Conservation (phyloP, 148 eudicot species). For the Amaranthus palmeri region DNA sequence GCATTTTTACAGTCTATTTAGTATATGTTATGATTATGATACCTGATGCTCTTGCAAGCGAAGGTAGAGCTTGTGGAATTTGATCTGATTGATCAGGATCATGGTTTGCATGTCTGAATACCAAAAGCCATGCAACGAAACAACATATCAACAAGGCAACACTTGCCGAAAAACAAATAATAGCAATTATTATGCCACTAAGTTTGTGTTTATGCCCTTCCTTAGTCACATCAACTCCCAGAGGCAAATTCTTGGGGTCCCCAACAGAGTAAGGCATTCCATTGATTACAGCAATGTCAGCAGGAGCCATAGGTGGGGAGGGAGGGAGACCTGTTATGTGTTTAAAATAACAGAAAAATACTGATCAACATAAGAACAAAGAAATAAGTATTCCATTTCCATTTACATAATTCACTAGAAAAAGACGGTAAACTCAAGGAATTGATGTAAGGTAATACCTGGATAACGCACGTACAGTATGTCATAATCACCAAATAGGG, state of each 20-base stretch:
- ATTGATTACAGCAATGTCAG: constrained; percentile 39
- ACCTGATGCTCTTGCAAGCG: constrained; percentile 80
- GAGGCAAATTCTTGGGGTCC: constrained; percentile 40
- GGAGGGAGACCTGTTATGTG: constrained; percentile 65
- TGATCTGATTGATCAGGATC: constrained; percentile 22
- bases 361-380: not conserved
- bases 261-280: constrained; percentile 52
- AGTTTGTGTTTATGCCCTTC: constrained; percentile 37
- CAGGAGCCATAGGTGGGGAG: constrained; percentile 72
- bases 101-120: constrained; percentile 32
- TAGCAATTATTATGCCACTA: constrained; percentile 52
- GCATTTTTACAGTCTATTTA: too few relatives aligned
- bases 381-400: not conserved
- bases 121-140: constrained; percentile 35
- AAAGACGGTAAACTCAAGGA: not conserved
- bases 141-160: constrained; percentile 47
- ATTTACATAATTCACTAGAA: not conserved
- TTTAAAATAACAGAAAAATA: not conserved
- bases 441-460: constrained; percentile 39
- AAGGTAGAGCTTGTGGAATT: constrained; percentile 42
- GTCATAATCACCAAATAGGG: constrained; percentile 69
- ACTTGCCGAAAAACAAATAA: constrained; percentile 57
- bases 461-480: constrained; percentile 70
- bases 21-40: constrained; percentile 8
- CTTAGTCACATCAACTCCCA: constrained; percentile 60